A percentile compares a stretch with the other conserved stretches of the same genome.
These are phyloP conservation scores for Ilex asprella DNA, from an alignment of 257 asterid genomes.

Conservation along the genomic window DNA sequence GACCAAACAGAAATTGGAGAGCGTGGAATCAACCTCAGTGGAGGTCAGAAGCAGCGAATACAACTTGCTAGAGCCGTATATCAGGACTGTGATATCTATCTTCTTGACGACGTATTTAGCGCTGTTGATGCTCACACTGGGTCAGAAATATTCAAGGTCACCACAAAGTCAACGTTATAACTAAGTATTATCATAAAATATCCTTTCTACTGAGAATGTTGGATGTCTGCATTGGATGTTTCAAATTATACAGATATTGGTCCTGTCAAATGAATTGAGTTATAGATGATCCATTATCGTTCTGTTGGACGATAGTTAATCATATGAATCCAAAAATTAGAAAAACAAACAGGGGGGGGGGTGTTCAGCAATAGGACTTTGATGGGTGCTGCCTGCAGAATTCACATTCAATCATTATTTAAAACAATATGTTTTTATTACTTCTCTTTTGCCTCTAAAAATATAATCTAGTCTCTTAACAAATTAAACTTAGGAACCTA, in stretches of 20 bases:
- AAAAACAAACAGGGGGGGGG: too few species aligned
- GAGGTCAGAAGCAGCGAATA: conserved; percentile 79
- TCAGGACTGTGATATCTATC: conserved; percentile 63
- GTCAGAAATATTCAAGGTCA: conserved; percentile 66
- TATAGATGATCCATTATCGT: too few species aligned
- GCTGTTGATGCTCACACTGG: conserved; percentile 97
- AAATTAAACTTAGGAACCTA: background rate
- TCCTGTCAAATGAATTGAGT: too few species aligned
- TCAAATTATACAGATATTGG: too few species aligned
- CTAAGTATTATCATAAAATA: background rate
- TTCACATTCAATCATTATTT: too few species aligned
- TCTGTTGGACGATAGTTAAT: too few species aligned
- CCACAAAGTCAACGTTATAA: background rate
- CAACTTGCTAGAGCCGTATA: conserved; percentile 82
- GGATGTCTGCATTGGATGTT: too few species aligned
- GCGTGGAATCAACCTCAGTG: conserved; percentile 74
- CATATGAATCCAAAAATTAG: too few species aligned
- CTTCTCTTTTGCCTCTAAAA: too few species aligned
- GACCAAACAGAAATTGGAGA: conserved; percentile 76
- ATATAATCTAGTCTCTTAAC: background rate
- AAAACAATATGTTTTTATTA: too few species aligned
- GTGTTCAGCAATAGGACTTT: too few species aligned
- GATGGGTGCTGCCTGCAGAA: too few species aligned
- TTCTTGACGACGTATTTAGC: conserved; percentile 73
- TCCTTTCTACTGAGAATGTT: background rate